Evolutionary conservation across 164 flowering plant species (phyloP), one percentile per base, ranked within the genome.

Genomic region (Hamamelis virginiana): DNA sequence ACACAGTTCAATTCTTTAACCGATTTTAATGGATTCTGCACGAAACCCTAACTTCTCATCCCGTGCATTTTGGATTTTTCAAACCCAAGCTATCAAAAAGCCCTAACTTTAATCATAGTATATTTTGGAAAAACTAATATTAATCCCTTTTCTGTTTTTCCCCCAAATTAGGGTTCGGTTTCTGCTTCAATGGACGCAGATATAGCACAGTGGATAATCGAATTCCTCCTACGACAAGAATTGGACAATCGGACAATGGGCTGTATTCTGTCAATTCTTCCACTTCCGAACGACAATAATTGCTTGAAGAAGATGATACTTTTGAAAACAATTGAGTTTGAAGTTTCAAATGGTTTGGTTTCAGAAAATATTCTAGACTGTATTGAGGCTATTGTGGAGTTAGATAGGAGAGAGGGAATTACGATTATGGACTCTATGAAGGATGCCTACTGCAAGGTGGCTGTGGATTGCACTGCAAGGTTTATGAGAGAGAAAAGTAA

Each of bases 391-490:
- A 59, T 87, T 1, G 88, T 75, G 28, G 83, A 81, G 65, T 16
- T 84, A 6, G 84, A 82, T 51, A 23, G 22, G 27, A 16, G 10
- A 6, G 60, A 52, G 11, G 85, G 86, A 4, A 18, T 52, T 13
- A n/a, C 28, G 0, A 46, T 67, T 26, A 66, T 63, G 53, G 82
- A 77, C 5, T 73, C 81, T 14, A 74, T 89, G 86, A 77, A 72
- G 51, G 63, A 50, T 1, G 92, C 94, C 12, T 89, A 89, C 62
- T 77, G 83, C 50, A 74, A 83, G 0, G 89, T 86, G 26, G 91
- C 89, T 1, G 83, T 85, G 62, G 87, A 80, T 26, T 81, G 88
- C 65, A 72, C 83, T 1, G 85, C 76, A 51, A 82, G 71, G 79
- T 75, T 52, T 63, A 56, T 86, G 77, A 69, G 57, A 25, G 84